Evolutionary conservation across 2,329 filamentous ascomycete genomes (phyloP).

Genomic region (Tolypocladium nubicola): DNA sequence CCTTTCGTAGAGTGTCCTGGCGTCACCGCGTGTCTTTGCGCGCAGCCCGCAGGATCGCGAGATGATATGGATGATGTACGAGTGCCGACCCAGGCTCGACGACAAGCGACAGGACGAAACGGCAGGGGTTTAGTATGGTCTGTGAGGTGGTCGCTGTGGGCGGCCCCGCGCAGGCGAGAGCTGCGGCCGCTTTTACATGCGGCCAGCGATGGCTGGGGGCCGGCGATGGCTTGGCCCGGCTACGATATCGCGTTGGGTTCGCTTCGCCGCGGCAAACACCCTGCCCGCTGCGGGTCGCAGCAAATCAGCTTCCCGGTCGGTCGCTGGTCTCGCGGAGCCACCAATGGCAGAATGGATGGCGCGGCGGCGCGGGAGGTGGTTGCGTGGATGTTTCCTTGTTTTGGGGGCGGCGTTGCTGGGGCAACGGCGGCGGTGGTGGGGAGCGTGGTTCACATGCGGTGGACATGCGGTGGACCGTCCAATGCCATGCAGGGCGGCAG

Average conservation of each 20-base stretch:
- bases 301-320: not conserved
- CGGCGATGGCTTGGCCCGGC: not conserved
- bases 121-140: not conserved
- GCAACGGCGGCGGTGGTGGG: not conserved
- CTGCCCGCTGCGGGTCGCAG: not conserved
- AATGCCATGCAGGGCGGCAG: not conserved
- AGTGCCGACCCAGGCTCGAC: not conserved
- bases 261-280: not conserved
- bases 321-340: not conserved
- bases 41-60: not conserved
- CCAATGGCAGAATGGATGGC: not conserved
- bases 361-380: not conserved
- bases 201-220: not conserved
- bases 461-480: not conserved
- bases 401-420: not conserved
- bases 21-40: not conserved
- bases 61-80: not conserved
- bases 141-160: not conserved
- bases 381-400: not conserved
- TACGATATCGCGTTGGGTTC: not conserved
- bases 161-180: not conserved
- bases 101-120: not conserved
- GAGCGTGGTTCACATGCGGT: not conserved
- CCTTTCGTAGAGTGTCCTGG: not conserved
- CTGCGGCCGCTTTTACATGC: not conserved